phyloP scores from a whole-genome alignment of 2,329 filamentous ascomycete species.

The Xylaria sp. region DNA sequence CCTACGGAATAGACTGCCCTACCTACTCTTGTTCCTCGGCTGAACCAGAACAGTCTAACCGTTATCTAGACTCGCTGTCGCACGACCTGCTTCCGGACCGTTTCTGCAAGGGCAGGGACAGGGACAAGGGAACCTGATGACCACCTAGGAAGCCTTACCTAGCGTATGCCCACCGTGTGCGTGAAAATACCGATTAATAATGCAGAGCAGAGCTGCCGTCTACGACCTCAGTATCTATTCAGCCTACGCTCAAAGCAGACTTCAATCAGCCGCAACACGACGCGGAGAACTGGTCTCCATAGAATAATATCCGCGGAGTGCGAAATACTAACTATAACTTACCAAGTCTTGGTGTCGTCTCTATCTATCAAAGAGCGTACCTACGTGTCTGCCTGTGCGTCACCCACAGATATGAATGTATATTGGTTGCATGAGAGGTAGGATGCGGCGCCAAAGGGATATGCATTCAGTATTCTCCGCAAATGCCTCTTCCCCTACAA shows the following conservation, averaged over 20 bases:
- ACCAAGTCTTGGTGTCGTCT: neutral
- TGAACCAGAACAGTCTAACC: neutral
- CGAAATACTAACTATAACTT: neutral
- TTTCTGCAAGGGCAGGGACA: neutral
- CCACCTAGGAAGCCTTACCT: neutral
- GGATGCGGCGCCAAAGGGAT: neutral
- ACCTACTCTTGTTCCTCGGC: neutral
- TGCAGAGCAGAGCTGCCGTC: neutral
- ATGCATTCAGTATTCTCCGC: neutral
- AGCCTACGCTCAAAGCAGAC: neutral
- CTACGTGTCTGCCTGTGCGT: neutral
- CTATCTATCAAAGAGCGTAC: neutral
- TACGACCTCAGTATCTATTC: neutral
- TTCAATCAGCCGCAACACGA: neutral
- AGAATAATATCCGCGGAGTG: neutral
- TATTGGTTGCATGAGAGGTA: neutral
- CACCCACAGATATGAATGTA: neutral
- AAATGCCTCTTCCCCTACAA: neutral
- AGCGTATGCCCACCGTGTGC: neutral
- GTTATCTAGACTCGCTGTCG: neutral
- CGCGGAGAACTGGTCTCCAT: neutral
- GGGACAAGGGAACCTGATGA: neutral
- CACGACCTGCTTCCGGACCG: neutral
- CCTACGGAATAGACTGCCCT: too few relatives aligned
- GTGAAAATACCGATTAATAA: neutral